Percentiles rank a stretch among this genome's conserved stretches.
Evolutionary conservation across 1,284 basidiomycete species (phyloP).

Genomic region (Lentinula novae-zelandiae): DNA sequence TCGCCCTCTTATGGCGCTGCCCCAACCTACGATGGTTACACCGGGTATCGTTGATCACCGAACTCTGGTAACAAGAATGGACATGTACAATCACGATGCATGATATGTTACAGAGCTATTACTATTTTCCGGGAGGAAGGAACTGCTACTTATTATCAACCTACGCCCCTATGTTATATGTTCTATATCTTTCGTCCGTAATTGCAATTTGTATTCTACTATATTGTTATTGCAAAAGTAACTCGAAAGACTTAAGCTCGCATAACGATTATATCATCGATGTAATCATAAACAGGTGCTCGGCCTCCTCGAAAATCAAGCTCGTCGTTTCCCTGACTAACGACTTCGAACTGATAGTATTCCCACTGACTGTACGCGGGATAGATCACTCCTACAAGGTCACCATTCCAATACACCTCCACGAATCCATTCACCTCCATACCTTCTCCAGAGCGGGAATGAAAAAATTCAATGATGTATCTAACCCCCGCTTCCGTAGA

Average conservation of each 20-base stretch:
- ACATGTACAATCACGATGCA: not conserved
- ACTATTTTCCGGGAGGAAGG: not conserved
- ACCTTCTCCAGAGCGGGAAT: conserved; percentile 24
- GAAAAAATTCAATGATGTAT: conserved; percentile 33
- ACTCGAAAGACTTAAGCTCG: not conserved
- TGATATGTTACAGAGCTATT: not conserved
- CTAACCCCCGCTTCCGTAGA: conserved; percentile 24
- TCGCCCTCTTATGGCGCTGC: conserved; percentile 23
- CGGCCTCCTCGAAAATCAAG: not conserved
- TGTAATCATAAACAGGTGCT: not conserved
- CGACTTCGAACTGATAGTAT: conserved; percentile 27
- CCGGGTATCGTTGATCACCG: conserved; percentile 33
- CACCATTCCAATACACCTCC: conserved; percentile 33
- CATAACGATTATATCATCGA: not conserved
- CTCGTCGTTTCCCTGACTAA: conserved; percentile 22
- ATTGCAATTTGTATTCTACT: conserved; percentile 1
- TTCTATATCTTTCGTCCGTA: not conserved
- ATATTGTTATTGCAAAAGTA: not conserved
- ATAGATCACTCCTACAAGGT: conserved; percentile 23
- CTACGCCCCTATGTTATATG: not conserved
- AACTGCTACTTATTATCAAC: not conserved
- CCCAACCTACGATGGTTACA: conserved; percentile 49
- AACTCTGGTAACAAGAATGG: not conserved
- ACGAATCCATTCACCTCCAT: conserved; percentile 26
- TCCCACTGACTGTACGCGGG: conserved; percentile 28